Evolutionary conservation across 2,329 filamentous ascomycete species (phyloP), one percentile per base, ranked within the genome.

Genomic region (Trichoderma sp.): DNA sequence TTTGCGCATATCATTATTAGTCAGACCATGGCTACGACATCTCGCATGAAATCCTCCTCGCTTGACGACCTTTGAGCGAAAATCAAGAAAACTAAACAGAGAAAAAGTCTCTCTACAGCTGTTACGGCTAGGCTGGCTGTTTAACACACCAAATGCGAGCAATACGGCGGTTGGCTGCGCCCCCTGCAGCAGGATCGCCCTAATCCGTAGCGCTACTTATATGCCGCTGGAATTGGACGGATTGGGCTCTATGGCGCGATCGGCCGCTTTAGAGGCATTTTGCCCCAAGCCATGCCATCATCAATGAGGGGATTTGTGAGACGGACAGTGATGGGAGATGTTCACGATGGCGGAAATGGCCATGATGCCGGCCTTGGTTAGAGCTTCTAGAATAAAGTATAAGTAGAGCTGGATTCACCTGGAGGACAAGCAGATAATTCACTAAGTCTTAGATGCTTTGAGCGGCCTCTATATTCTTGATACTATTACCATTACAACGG

Each of bases 271-370:
- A 34, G 66, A 68, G 66, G 26, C 30, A 39, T 32, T 34, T 43
- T 26, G 8, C 53, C 36, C 13, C 32, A 68, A 68, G 66, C 55
- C 66, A 68, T 68, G 39, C 28, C 66, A 68, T 68, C 66, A 68
- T 61, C 23, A 58, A 12, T 32, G 66, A 32, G 66, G 66, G 66
- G 66, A 59, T 43, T 39, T 20, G 47, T 26, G 34, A 47, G 9
- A 32, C 6, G 34, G 15, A 5, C 4, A 11, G 17, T 11, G 9
- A 57, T 39, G 64, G 23, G 6, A 57, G 9, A 39, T 30, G 39
- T 5, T n/a, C 20, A 17, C n/a, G 34, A 28, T 43, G 47, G 34
- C 36, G 34, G 62, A 59, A 23, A 23, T 6, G 23, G 34, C 13
- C 3, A 8, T 23, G 53, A 28, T 23, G 65, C 30, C 36, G 34